phyloP scores from a whole-genome alignment of 345 rosid genomes.

The Eucalyptus tenuipes region DNA sequence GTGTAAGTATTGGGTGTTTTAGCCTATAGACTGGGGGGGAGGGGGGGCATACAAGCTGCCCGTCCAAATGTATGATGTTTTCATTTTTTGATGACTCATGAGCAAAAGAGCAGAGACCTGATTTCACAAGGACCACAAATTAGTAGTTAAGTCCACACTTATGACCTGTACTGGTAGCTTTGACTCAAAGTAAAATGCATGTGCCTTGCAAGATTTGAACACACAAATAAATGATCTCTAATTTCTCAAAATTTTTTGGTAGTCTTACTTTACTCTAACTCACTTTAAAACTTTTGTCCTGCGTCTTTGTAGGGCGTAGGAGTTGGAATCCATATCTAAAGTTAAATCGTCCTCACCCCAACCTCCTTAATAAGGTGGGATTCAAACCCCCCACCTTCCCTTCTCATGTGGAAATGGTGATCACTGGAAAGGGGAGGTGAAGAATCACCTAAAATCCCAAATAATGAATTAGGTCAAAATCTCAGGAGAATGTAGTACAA shows the following conservation, averaged over 20 bases:
- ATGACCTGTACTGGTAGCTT: background rate
- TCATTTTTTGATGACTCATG: background rate
- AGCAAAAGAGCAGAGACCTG: background rate
- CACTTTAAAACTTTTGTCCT: too few species aligned
- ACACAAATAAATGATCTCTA: background rate
- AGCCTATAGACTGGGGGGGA: background rate
- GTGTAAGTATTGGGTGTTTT: background rate
- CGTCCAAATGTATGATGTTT: background rate
- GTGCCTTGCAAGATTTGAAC: background rate
- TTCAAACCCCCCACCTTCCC: too few species aligned
- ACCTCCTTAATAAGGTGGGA: too few species aligned
- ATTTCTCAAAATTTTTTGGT: background rate
- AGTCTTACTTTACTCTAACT: too few species aligned
- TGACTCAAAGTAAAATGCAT: background rate
- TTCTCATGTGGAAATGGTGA: too few species aligned
- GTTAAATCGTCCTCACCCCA: fast-evolving
- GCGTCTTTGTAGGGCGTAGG: fast-evolving
- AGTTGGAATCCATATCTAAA: too few species aligned
- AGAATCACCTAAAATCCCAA: background rate
- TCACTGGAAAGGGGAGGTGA: too few species aligned
- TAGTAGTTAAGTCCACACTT: background rate
- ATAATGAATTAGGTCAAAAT: background rate
- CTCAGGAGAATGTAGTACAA: background rate
- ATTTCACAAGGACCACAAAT: background rate
- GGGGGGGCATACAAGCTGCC: background rate